These are phyloP conservation scores for Phytophthora constricta DNA, from an alignment of 352 stramenopile genomes.

Conservation along the genomic window DNA sequence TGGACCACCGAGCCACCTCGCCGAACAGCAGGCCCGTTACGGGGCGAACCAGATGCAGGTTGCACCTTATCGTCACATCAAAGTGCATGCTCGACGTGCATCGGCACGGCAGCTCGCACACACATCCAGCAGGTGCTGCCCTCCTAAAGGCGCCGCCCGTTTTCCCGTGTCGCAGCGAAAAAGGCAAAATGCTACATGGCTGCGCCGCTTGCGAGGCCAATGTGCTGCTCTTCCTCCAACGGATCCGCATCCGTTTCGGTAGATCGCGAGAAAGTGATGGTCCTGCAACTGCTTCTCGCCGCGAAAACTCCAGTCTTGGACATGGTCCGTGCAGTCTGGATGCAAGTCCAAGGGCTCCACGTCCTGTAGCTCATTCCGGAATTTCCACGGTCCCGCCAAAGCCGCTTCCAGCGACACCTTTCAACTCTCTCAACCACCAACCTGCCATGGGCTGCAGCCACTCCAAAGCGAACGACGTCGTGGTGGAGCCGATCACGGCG, in stretches of 20 bases:
- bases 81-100: no score
- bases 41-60: neutral
- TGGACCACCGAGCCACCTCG: no score
- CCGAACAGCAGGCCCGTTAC: neutral
- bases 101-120: no score
- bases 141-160: no score
- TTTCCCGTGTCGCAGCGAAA: conserved; percentile 28
- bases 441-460: conserved; percentile 70
- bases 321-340: no score
- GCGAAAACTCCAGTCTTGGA: no score
- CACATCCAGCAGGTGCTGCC: no score
- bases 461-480: conserved; percentile 61
- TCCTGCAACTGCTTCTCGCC: no score
- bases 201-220: conserved; percentile 21
- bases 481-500: conserved; percentile 41
- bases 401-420: neutral
- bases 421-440: conserved; percentile 2
- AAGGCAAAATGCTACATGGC: conserved; percentile 19
- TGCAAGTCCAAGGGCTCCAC: no score
- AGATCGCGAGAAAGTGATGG: no score
- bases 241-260: neutral
- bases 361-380: conserved; percentile 30
- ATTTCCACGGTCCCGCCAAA: conserved; percentile 26
- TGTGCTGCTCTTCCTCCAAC: neutral
- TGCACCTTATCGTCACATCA: no score